A percentile compares a stretch with the other conserved stretches of the same genome.
phyloP scores from a whole-genome alignment of 768 basidiomycete species.

The Suillus clintonianus region DNA sequence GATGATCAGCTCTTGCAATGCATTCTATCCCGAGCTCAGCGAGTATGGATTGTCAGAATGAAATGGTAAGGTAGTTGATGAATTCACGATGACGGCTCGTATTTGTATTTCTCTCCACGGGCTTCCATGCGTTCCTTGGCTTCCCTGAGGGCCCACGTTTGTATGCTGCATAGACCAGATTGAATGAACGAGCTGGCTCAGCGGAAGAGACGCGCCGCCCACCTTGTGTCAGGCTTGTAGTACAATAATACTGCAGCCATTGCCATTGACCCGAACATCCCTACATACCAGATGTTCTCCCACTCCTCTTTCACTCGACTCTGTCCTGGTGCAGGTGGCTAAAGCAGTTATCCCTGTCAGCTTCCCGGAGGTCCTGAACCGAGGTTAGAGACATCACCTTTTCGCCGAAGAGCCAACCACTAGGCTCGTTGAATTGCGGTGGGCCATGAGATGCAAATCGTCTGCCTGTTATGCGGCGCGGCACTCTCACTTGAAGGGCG shows the following conservation, averaged over 20 bases:
- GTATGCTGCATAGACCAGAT: constrained; percentile 57
- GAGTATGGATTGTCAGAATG: not conserved
- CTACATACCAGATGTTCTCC: constrained; percentile 89
- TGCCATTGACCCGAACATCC: constrained; percentile 88
- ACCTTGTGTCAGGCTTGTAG: constrained; percentile 96
- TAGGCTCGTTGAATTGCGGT: constrained; percentile 87
- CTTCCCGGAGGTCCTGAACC: not conserved
- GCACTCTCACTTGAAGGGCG: constrained; percentile 12
- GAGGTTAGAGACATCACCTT: constrained; percentile 52
- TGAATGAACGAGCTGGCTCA: constrained; percentile 4
- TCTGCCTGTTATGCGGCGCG: constrained; percentile 30
- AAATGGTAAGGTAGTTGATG: not conserved
- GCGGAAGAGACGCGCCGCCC: constrained; percentile 23
- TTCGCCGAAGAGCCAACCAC: constrained; percentile 86
- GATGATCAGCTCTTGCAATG: not conserved
- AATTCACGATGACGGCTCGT: constrained; percentile 55
- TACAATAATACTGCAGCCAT: constrained; percentile 76
- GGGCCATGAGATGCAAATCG: constrained; percentile 75
- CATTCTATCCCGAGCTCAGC: not conserved
- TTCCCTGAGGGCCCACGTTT: constrained; percentile 90
- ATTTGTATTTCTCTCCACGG: constrained; percentile 87
- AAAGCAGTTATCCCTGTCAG: constrained; percentile 6
- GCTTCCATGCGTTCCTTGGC: constrained; percentile 90
- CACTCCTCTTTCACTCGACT: constrained; percentile 88
- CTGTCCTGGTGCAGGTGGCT: constrained; percentile 80